These are phyloP conservation scores for Cryomyces minteri DNA, from an alignment of 495 filamentous ascomycete species.

Conservation along the genomic window DNA sequence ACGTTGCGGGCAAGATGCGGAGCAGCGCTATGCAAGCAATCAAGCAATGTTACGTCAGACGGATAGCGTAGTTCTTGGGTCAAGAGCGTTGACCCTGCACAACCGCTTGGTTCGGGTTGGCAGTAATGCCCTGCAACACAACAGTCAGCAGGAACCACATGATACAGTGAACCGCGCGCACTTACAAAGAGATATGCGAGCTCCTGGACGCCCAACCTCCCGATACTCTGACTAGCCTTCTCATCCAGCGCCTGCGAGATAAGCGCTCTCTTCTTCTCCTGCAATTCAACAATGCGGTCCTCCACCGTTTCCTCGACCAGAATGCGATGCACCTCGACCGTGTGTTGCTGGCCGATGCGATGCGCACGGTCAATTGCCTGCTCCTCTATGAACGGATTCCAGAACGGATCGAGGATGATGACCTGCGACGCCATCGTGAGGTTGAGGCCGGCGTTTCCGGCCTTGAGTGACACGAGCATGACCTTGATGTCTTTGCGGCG, in stretches of 20 bases:
- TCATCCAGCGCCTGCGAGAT: conserved; percentile 76
- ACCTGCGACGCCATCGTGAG: conserved; percentile 73
- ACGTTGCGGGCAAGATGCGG: no score
- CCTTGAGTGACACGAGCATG: conserved; percentile 78
- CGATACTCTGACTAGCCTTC: conserved; percentile 43
- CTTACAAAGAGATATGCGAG: conserved; percentile 58
- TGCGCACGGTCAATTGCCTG: conserved; percentile 91
- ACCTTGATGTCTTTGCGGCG: conserved; percentile 39
- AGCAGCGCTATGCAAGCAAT: no score
- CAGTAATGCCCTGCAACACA: no score
- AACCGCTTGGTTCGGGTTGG: no score
- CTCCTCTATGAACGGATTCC: conserved; percentile 91
- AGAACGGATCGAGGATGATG: conserved; percentile 88
- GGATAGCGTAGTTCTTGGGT: no score
- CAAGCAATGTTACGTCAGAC: no score
- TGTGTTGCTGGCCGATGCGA: conserved; percentile 62
- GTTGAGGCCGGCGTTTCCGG: conserved; percentile 84
- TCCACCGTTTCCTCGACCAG: conserved; percentile 67
- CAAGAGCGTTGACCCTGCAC: no score
- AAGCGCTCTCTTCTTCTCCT: conserved; percentile 62
- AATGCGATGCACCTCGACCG: conserved; percentile 67
- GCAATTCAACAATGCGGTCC: conserved; percentile 73
- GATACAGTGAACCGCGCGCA: conserved; percentile 1
- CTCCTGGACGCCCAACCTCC: conserved; percentile 41
- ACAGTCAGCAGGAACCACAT: no score